phyloP scores from a whole-genome alignment of 148 eudicot species.

The Spergularia marina region DNA sequence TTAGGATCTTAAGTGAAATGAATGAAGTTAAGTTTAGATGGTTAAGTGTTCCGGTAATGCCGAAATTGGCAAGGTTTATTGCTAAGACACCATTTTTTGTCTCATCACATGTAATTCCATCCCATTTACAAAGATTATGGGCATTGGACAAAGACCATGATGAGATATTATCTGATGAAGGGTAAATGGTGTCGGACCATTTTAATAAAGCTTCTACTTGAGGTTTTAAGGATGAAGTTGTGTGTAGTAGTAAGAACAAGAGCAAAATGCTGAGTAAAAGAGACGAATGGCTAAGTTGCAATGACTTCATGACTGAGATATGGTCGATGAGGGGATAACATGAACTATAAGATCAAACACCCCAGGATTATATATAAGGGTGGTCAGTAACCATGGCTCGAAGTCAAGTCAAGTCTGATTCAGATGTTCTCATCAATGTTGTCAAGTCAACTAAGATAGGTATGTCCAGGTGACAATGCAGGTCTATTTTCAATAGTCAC shows the following conservation, averaged over 20 bases:
- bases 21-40: slow-evolving; percentile 29
- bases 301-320: slow-evolving; percentile 11
- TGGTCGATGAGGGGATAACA: background rate
- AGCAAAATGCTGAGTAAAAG: background rate
- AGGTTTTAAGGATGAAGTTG: slow-evolving; percentile 8
- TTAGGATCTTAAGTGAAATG: slow-evolving; percentile 20
- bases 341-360: background rate
- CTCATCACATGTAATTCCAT: slow-evolving; percentile 23
- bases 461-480: no score
- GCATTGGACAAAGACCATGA: slow-evolving; percentile 24
- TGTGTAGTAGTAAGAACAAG: slow-evolving; percentile 18
- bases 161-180: background rate
- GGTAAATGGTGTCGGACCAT: slow-evolving; percentile 11
- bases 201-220: slow-evolving; percentile 11
- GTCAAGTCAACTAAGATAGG: no score
- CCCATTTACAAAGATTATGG: slow-evolving; percentile 26
- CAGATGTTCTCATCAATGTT: no score
- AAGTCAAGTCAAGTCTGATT: no score
- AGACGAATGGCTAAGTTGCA: background rate
- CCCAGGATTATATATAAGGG: background rate
- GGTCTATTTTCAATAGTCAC: no score
- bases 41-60: slow-evolving; percentile 21
- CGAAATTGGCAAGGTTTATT: slow-evolving; percentile 13
- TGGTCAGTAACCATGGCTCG: no score
- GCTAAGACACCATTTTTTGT: background rate